These are phyloP conservation scores for Carex myosuroides DNA, from an alignment of 176 grass and related monocot genomes.

Conservation along the genomic window DNA sequence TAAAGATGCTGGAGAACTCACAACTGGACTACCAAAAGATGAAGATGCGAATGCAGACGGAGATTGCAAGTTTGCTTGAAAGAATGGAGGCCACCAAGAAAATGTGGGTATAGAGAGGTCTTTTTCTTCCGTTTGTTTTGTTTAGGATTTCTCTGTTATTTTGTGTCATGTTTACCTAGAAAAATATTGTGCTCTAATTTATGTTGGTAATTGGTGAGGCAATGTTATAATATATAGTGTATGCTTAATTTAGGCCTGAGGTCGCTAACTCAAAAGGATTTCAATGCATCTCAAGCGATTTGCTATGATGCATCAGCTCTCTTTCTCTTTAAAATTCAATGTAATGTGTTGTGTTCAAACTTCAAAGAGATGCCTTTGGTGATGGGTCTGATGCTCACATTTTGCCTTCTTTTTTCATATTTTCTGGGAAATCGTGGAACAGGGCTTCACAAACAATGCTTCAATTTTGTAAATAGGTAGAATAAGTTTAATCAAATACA, in stretches of 20 bases:
- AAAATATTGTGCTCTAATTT: constrained; percentile 13
- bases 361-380: background rate
- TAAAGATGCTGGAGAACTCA: constrained; percentile 77
- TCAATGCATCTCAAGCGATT: background rate
- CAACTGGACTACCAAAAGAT: constrained; percentile 92
- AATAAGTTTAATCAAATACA: background rate
- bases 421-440: background rate
- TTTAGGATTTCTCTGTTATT: constrained; percentile 32
- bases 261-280: constrained; percentile 14
- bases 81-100: constrained; percentile 99
- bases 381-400: background rate
- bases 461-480: background rate
- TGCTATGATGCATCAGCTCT: background rate
- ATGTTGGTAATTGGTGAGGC: constrained; percentile 4
- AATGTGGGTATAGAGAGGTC: constrained; percentile 65
- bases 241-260: constrained; percentile 5
- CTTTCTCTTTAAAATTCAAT: background rate
- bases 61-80: constrained; percentile 92
- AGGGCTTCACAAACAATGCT: background rate
- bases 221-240: constrained; percentile 6
- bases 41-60: constrained; percentile 97
- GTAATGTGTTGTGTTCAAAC: background rate
- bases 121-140: constrained; percentile 6
- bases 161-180: constrained; percentile 27
- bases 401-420: background rate